Conservation (phyloP, 768 basidiomycete species). For the Wakefieldia striispora region DNA sequence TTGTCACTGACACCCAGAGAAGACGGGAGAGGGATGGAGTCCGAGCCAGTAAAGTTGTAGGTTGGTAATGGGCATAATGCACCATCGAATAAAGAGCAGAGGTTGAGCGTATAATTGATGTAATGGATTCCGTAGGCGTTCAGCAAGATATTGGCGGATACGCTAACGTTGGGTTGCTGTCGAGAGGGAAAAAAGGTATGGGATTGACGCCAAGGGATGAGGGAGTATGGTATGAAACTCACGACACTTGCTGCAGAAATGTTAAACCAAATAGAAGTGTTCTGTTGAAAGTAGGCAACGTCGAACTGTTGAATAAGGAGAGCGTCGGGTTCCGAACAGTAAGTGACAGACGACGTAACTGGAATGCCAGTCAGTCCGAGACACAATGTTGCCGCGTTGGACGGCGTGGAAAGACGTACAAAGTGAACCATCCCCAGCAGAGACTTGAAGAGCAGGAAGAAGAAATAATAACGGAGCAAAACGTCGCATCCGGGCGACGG, state of each 20-base stretch:
- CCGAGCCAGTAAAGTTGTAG: constrained; percentile 86
- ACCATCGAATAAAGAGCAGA: constrained; percentile 76
- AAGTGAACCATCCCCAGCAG: constrained; percentile 53
- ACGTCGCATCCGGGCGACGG: constrained; percentile 79
- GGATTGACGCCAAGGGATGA: constrained; percentile 5
- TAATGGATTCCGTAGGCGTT: constrained; percentile 87
- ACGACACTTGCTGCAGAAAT: constrained; percentile 86
- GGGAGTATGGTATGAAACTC: constrained; percentile 31
- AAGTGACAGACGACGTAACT: constrained; percentile 89
- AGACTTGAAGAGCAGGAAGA: constrained; percentile 37
- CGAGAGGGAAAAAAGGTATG: constrained; percentile 13
- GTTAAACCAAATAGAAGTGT: constrained; percentile 78
- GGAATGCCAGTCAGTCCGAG: constrained; percentile 3
- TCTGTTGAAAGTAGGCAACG: constrained; percentile 64
- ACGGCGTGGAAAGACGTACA: constrained; percentile 45
- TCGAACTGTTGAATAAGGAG: constrained; percentile 80
- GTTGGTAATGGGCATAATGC: constrained; percentile 79
- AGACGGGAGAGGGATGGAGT: constrained; percentile 61
- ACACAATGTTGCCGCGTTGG: background rate
- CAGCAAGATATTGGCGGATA: constrained; percentile 77
- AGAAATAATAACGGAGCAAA: constrained; percentile 41
- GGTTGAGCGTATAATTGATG: constrained; percentile 81
- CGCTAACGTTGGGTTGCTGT: constrained; percentile 73
- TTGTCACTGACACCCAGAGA: constrained; percentile 51
- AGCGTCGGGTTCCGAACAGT: constrained; percentile 77